phyloP scores from a whole-genome alignment of 73 alveolate genomes.

The Uronychia setigera region DNA sequence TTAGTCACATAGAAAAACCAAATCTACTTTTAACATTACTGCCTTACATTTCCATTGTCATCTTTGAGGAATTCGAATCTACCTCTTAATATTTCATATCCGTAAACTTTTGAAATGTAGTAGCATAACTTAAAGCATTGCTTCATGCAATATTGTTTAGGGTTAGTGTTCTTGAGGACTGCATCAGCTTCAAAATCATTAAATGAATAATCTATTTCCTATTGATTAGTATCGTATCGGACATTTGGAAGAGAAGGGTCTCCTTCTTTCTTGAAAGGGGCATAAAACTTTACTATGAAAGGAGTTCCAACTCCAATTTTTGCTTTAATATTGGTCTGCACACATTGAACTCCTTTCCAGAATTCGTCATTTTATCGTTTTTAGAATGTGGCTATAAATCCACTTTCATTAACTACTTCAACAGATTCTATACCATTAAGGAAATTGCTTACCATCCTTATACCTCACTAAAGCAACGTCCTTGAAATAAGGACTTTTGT shows the following conservation, averaged over 20 bases:
- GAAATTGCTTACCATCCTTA: background rate
- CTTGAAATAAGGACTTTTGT: constrained; percentile 40
- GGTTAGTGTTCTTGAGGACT: constrained; percentile 7
- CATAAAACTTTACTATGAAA: background rate
- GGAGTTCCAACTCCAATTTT: constrained; percentile 28
- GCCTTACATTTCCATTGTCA: constrained; percentile 31
- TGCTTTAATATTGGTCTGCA: constrained; percentile 30
- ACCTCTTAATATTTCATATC: constrained; percentile 52
- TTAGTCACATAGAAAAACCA: constrained; percentile 11
- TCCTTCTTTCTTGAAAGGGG: background rate
- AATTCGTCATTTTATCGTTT: constrained; percentile 12
- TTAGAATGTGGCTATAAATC: constrained; percentile 6
- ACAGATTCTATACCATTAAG: constrained; percentile 4
- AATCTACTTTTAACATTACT: background rate
- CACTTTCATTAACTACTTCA: constrained; percentile 6
- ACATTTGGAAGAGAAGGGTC: background rate
- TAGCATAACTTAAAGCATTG: constrained; percentile 55
- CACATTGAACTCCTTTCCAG: constrained; percentile 22
- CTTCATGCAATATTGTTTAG: constrained; percentile 43
- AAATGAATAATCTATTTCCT: constrained; percentile 40
- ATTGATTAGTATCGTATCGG: constrained; percentile 6
- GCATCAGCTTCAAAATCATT: constrained; percentile 23
- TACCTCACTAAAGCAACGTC: constrained; percentile 64
- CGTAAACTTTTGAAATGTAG: constrained; percentile 48
- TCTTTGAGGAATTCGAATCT: constrained; percentile 54